Base-by-base conservation (phyloP, 495 filamentous ascomycete species). In the Wilcoxina mikolae region DNA sequence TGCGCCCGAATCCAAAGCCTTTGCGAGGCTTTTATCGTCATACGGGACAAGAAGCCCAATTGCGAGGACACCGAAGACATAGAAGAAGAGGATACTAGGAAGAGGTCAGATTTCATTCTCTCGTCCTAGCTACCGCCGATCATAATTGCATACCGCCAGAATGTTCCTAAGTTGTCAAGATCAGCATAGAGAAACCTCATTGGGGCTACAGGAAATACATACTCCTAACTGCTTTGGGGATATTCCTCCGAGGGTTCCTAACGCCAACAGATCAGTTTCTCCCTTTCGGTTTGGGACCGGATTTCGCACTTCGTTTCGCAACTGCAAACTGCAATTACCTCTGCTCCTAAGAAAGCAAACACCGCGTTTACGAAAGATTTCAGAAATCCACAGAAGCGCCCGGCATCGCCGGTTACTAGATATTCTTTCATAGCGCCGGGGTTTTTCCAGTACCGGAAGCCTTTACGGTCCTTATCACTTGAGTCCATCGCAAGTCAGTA, bases 351-450 rank as follows among this genome's bases (percentile, higher is more conserved):
- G 69, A 83, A 85, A 25, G 83, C 76, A 61, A 85, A 87, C 20
- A 80, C 80, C 11, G 82, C 83, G 3, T 76, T 85, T 53, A 83
- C 80, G 63, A 85, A 85, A 51, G 83, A 77, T 17, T 74, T 73
- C 65, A 79, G 83, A 68, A 85, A 80, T 1, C 82, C 83, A 18
- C 73, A 72, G 71, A 85, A 87, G 9, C 49, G 28, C n/a, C 49
- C 49, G 22, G 29, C 31, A 24, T 52, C 29, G 12, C 49, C 49
- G 28, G 11, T 26, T 15, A 41, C 29, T 5, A 52, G 28, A 44
- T 78, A 77, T 56, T 85, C 73, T 22, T 70, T 73, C 68, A 87
- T 84, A 0, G 82, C 81, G n/a, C 82, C 82, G 1, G 81, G 82
- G 17, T 82, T 68, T 43, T 79, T 74, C 78, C 78, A 85, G 45